A percentile compares a stretch with the other conserved stretches of the same genome.
Evolutionary conservation across 371 early-diverging fungal species (phyloP).

Genomic region (Entomophthora muscae): DNA sequence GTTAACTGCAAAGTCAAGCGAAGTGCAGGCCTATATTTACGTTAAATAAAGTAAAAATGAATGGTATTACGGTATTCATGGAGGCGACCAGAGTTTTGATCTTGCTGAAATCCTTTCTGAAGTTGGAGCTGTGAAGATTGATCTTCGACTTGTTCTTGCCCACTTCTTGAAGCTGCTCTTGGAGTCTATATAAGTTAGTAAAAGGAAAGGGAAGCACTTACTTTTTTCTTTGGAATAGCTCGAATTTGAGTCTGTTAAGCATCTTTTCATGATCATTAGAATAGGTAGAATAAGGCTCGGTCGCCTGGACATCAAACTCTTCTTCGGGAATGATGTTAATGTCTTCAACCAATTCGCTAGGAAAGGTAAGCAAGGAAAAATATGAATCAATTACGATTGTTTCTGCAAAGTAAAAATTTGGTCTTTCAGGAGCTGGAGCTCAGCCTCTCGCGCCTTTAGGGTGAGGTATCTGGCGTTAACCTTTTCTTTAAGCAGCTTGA

Average conservation of each 20-base stretch:
- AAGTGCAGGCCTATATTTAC: not conserved
- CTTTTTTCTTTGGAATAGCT: not conserved
- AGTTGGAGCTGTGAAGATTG: not conserved
- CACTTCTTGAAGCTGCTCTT: not conserved
- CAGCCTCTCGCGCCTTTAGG: not conserved
- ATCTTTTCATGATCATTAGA: not conserved
- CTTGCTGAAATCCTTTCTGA: not conserved
- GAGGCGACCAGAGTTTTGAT: not conserved
- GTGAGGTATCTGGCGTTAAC: not conserved
- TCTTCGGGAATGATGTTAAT: not conserved
- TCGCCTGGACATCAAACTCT: not conserved
- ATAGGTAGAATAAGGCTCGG: not conserved
- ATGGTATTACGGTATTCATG: not conserved
- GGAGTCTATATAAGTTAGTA: not conserved
- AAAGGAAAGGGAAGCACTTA: not conserved
- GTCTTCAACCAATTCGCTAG: not conserved
- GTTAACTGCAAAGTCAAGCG: not conserved
- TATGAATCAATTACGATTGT: not conserved
- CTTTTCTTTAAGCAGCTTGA: not conserved
- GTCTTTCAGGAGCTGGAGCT: not conserved
- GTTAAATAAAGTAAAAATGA: not conserved
- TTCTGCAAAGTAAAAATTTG: not conserved
- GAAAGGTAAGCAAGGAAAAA: too few species aligned
- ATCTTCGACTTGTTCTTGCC: not conserved
- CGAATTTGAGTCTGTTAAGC: not conserved